Percentiles rank a stretch among this genome's conserved stretches.
Evolutionary conservation across 1,284 basidiomycete species (phyloP).

Genomic region (Cutaneotrichosporon sp.): DNA sequence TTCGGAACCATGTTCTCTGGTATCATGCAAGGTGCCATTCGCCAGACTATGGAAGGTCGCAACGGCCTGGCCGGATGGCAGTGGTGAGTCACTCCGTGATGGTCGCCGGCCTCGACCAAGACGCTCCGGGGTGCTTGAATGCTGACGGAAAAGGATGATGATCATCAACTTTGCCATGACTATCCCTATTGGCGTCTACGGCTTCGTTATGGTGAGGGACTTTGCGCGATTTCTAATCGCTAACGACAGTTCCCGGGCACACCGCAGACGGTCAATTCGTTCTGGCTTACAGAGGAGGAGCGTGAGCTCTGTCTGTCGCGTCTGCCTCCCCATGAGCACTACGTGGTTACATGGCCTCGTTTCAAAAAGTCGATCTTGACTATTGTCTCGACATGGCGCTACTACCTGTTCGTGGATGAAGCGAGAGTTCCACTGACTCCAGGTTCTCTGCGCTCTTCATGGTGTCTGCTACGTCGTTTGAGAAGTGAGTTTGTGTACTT

Average conservation of each 20-base stretch:
- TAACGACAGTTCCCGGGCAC: conserved; percentile 39
- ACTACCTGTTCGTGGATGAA: conserved; percentile 40
- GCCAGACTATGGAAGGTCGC: conserved; percentile 34
- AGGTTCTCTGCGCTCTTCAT: conserved; percentile 44
- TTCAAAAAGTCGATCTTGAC: conserved; percentile 30
- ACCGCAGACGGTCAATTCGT: conserved; percentile 41
- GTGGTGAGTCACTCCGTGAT: background rate
- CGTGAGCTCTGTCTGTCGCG: conserved; percentile 33
- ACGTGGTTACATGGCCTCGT: conserved; percentile 31
- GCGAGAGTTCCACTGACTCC: conserved; percentile 29
- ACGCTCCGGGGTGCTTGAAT: too few species aligned
- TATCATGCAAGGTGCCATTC: conserved; percentile 47
- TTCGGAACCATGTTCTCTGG: conserved; percentile 43
- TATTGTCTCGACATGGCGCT: conserved; percentile 34
- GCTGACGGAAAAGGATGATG: background rate
- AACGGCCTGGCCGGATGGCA: conserved; percentile 39
- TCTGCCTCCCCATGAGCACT: conserved; percentile 32
- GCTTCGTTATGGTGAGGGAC: conserved; percentile 33
- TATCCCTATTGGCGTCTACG: conserved; percentile 43
- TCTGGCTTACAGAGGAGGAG: conserved; percentile 44
- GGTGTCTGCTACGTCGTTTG: conserved; percentile 34
- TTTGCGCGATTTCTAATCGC: background rate
- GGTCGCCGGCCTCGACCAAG: background rate
- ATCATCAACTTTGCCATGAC: conserved; percentile 42
- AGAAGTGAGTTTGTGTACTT: background rate